Evolutionary conservation across 768 basidiomycete species (phyloP).

Genomic region (Lactifluus echinatus): DNA sequence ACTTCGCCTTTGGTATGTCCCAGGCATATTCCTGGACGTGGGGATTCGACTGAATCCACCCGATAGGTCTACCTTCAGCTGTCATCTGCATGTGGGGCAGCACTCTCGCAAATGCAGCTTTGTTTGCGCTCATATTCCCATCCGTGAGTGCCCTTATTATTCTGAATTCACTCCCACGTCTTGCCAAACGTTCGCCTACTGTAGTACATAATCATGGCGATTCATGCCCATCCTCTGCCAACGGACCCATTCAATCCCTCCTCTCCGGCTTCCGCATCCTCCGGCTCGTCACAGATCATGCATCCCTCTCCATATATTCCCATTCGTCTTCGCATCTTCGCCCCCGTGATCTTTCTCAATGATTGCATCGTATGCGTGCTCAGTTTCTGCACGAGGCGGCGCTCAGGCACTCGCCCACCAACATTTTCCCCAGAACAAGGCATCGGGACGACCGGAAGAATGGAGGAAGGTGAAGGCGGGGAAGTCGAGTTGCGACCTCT

Average conservation of each 20-base stretch:
- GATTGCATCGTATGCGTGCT: constrained; percentile 56
- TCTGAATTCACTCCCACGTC: neutral
- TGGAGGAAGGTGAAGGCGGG: constrained; percentile 50
- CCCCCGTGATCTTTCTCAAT: constrained; percentile 64
- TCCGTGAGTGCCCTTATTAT: constrained; percentile 42
- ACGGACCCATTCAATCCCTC: constrained; percentile 64
- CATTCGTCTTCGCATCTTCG: constrained; percentile 72
- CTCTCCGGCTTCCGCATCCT: constrained; percentile 12
- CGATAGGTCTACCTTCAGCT: constrained; percentile 59
- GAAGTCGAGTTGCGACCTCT: constrained; percentile 21
- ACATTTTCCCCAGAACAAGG: constrained; percentile 18
- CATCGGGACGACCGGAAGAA: constrained; percentile 47
- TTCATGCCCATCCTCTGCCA: constrained; percentile 67
- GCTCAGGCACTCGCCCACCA: constrained; percentile 12
- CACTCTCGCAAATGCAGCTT: constrained; percentile 67
- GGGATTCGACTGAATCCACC: neutral
- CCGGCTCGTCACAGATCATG: constrained; percentile 27
- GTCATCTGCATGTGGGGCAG: constrained; percentile 65
- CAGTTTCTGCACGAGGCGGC: constrained; percentile 38
- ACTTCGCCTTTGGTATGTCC: constrained; percentile 64
- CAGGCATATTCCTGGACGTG: neutral
- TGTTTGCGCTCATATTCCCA: constrained; percentile 80
- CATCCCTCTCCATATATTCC: constrained; percentile 76
- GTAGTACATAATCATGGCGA: constrained; percentile 86
- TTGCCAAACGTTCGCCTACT: constrained; percentile 5